phyloP scores from a whole-genome alignment of 495 filamentous ascomycete genomes.

The Copromyces sp. region DNA sequence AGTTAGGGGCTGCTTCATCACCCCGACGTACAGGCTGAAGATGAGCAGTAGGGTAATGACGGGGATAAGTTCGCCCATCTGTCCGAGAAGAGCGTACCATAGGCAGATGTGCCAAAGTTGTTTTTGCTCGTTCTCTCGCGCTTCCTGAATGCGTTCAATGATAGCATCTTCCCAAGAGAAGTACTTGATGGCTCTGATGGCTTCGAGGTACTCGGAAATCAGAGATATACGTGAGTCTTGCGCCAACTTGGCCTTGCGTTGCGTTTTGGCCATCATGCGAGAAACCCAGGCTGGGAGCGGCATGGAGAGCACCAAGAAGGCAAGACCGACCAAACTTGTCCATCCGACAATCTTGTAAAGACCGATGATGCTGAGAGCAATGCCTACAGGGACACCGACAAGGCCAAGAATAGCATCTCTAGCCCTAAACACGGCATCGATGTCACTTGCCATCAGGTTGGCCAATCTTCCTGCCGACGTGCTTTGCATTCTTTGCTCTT shows the following conservation, averaged over 20 bases:
- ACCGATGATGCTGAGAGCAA: conserved; percentile 26
- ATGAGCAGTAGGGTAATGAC: conserved; percentile 34
- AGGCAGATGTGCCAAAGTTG: conserved; percentile 37
- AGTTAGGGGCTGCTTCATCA: conserved; percentile 31
- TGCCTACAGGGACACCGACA: conserved; percentile 27
- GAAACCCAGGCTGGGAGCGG: conserved; percentile 33
- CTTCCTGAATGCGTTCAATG: conserved; percentile 29
- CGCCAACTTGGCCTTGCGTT: conserved; percentile 34
- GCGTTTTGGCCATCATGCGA: conserved; percentile 28
- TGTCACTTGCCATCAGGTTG: conserved; percentile 42
- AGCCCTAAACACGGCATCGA: conserved; percentile 33
- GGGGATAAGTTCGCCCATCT: conserved; percentile 31
- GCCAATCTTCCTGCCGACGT: conserved; percentile 38
- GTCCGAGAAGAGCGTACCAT: conserved; percentile 21
- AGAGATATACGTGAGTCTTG: conserved; percentile 42
- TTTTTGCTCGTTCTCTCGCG: conserved; percentile 34
- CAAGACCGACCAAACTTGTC: conserved; percentile 35
- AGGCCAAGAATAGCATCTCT: conserved; percentile 31
- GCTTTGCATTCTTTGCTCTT: conserved; percentile 21
- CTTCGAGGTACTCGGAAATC: conserved; percentile 38
- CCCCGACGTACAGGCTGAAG: conserved; percentile 31
- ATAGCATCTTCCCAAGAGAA: conserved; percentile 43
- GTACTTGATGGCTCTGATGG: conserved; percentile 42
- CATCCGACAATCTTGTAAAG: conserved; percentile 38
- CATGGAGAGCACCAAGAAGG: conserved; percentile 25